Conservation (phyloP, 805 yeast species). For the Ogataea trehaloabstinens region DNA sequence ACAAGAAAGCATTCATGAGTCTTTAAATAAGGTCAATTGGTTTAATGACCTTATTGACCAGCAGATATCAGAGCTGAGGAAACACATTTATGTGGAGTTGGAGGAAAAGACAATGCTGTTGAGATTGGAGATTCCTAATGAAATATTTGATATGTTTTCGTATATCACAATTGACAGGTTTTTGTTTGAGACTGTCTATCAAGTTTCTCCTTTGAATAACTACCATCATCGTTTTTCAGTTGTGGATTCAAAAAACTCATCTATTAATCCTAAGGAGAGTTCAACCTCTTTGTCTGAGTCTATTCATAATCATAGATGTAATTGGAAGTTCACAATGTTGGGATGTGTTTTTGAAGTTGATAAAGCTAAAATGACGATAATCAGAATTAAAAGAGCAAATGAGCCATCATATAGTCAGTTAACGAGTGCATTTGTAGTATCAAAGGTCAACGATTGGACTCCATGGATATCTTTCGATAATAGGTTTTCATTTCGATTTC, state of each 20-base stretch:
- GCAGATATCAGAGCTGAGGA: slow-evolving; percentile 14
- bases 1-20: slow-evolving; percentile 7
- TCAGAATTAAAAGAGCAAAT: slow-evolving; percentile 8
- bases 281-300: slow-evolving; percentile 10
- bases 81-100: slow-evolving; percentile 2
- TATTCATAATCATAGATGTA: neutral
- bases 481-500: slow-evolving; percentile 8
- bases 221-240: slow-evolving; percentile 26
- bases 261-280: neutral
- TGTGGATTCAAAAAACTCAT: slow-evolving; percentile 19
- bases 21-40: slow-evolving; percentile 12
- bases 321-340: slow-evolving; percentile 10
- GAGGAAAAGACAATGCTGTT: slow-evolving; percentile 7
- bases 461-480: slow-evolving; percentile 12
- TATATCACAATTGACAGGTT: slow-evolving; percentile 27
- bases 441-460: slow-evolving; percentile 7
- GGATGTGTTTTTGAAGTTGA: slow-evolving; percentile 9
- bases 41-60: slow-evolving; percentile 18
- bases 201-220: slow-evolving; percentile 20
- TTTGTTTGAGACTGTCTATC: slow-evolving; percentile 21
- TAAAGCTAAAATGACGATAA: neutral
- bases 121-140: slow-evolving; percentile 17
- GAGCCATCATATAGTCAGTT: slow-evolving; percentile 3
- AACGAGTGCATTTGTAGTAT: neutral
- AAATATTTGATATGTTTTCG: slow-evolving; percentile 16